Percentiles rank a stretch among this genome's conserved stretches.
These are phyloP conservation scores for Gynandropsis gynandra DNA, from an alignment of 345 rosid genomes.

Conservation along the genomic window DNA sequence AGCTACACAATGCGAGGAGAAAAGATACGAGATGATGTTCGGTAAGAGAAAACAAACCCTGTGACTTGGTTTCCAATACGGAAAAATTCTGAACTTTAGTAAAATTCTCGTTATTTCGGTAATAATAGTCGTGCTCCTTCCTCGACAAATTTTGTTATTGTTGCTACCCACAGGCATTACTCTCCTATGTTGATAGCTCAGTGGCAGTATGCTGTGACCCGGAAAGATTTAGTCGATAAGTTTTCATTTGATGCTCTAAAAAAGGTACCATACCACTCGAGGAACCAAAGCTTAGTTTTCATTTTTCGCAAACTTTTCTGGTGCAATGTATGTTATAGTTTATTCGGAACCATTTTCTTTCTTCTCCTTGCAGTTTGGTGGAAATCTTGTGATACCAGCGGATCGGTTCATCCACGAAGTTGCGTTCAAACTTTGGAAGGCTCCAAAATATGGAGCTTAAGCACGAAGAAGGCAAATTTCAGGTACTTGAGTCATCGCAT, in stretches of 20 bases:
- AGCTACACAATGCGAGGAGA: constrained; percentile 84
- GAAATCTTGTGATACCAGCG: constrained; percentile 76
- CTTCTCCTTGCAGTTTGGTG: constrained; percentile 42
- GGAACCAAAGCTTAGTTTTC: background rate
- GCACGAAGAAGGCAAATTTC: background rate
- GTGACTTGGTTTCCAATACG: background rate
- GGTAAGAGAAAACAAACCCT: constrained; percentile 38
- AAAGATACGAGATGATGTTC: constrained; percentile 49
- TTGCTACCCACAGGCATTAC: constrained; percentile 48
- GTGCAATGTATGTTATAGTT: background rate
- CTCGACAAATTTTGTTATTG: constrained; percentile 13
- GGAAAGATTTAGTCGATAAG: constrained; percentile 55
- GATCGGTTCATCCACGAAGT: constrained; percentile 91
- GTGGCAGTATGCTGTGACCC: constrained; percentile 82
- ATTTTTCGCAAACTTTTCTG: background rate
- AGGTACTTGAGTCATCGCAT: constrained; percentile 5
- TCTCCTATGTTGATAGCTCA: constrained; percentile 85
- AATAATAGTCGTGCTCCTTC: constrained; percentile 1
- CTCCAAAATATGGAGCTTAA: constrained; percentile 96
- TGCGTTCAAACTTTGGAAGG: constrained; percentile 97
- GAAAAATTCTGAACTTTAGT: background rate
- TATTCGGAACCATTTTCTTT: background rate
- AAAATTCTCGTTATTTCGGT: background rate
- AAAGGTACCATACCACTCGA: constrained; percentile 21
- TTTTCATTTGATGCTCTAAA: constrained; percentile 63